These are phyloP conservation scores for Blastobotrys muscicola DNA, from an alignment of 805 yeast genomes.

Conservation along the genomic window DNA sequence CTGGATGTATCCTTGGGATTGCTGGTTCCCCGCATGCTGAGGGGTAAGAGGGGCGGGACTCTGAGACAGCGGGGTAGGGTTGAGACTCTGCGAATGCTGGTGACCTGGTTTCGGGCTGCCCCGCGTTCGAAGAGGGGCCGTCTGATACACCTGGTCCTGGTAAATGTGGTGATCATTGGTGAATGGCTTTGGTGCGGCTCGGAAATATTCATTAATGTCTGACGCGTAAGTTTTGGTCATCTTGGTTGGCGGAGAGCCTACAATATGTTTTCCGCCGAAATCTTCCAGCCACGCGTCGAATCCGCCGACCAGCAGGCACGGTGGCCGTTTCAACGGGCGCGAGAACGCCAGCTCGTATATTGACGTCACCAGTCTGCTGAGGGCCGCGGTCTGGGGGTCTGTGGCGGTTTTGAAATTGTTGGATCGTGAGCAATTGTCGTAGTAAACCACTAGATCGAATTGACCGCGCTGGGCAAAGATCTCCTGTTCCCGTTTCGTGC, in stretches of 20 bases:
- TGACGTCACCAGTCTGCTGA: constrained; percentile 26
- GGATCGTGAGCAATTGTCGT: constrained; percentile 37
- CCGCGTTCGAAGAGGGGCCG: background rate
- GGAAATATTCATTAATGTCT: too few species aligned
- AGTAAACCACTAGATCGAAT: constrained; percentile 57
- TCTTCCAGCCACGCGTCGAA: constrained; percentile 35
- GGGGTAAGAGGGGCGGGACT: background rate
- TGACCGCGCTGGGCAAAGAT: constrained; percentile 43
- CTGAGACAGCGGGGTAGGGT: constrained; percentile 9
- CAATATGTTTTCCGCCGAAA: constrained; percentile 12
- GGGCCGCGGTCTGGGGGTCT: constrained; percentile 11
- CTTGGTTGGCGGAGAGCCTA: background rate
- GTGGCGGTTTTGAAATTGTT: constrained; percentile 4
- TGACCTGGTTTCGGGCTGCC: background rate
- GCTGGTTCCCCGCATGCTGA: background rate
- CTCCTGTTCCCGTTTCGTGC: constrained; percentile 46
- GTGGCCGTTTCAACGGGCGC: constrained; percentile 32
- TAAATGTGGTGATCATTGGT: background rate
- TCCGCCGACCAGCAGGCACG: constrained; percentile 48
- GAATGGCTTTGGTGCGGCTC: background rate
- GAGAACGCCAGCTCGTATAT: constrained; percentile 32
- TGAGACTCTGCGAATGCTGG: constrained; percentile 1
- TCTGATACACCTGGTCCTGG: background rate
- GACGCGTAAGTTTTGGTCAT: background rate
- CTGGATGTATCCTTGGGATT: background rate